Conservation (phyloP, 1,284 basidiomycete genomes). For the Irpex lacteus region DNA sequence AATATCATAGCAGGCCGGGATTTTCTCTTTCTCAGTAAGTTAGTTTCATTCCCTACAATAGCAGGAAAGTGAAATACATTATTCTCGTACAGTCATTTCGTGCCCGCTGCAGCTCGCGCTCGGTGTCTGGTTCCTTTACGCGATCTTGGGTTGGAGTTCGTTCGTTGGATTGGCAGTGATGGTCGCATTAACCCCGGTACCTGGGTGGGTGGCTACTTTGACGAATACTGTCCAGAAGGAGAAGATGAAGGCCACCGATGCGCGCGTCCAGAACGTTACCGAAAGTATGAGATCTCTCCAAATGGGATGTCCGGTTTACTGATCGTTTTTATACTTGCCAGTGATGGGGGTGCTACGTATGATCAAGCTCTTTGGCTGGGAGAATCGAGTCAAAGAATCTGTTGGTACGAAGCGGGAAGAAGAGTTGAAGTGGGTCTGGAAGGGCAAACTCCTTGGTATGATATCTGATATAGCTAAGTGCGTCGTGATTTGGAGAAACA, state of each 20-base stretch:
- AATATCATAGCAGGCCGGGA: slow-evolving; percentile 29
- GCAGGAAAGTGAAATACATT: no score
- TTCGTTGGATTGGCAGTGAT: slow-evolving; percentile 53
- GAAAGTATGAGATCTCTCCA: slow-evolving; percentile 24
- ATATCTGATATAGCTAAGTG: slow-evolving; percentile 35
- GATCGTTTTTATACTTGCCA: neutral
- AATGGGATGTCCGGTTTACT: neutral
- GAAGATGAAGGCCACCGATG: slow-evolving; percentile 40
- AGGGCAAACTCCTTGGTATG: slow-evolving; percentile 36
- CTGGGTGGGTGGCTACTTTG: slow-evolving; percentile 32
- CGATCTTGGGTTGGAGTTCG: slow-evolving; percentile 47
- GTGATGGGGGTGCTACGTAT: slow-evolving; percentile 43
- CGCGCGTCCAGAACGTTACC: slow-evolving; percentile 44
- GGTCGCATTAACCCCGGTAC: slow-evolving; percentile 48
- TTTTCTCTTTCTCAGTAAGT: slow-evolving; percentile 20
- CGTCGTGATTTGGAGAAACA: slow-evolving; percentile 10
- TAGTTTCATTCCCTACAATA: no score
- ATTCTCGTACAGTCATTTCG: slow-evolving; percentile 14
- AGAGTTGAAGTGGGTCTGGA: slow-evolving; percentile 48
- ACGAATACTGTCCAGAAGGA: slow-evolving; percentile 30
- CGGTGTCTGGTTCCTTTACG: slow-evolving; percentile 41
- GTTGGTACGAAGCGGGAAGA: slow-evolving; percentile 46
- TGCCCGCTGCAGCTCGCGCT: slow-evolving; percentile 35
- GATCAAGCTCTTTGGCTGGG: slow-evolving; percentile 66
- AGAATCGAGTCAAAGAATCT: slow-evolving; percentile 40